Conservation (phyloP, 1,139 yeast species). For the Geotrichum histeridarum region DNA sequence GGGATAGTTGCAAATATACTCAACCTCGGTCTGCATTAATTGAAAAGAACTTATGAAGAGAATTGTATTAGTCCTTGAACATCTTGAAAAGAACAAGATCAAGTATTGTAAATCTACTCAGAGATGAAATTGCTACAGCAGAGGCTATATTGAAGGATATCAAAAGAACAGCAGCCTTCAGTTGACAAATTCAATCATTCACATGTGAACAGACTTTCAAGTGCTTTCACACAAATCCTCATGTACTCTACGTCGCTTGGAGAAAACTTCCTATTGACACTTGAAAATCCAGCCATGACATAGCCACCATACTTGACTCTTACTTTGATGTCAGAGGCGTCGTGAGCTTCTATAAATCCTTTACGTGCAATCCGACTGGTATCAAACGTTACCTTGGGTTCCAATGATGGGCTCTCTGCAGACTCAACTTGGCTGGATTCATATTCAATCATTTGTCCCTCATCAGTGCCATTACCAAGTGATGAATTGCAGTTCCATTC, state of each 20-base stretch:
- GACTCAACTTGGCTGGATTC: too few relatives aligned
- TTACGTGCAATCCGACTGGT: too few relatives aligned
- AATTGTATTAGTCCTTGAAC: neutral
- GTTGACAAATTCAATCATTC: neutral
- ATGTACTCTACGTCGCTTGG: constrained; percentile 48
- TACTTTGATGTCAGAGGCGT: constrained; percentile 37
- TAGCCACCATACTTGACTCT: constrained; percentile 55
- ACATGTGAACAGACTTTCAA: constrained; percentile 29
- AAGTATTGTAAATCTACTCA: too few relatives aligned
- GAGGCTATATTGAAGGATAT: neutral
- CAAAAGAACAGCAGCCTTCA: neutral
- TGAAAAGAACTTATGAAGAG: neutral
- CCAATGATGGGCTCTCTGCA: too few relatives aligned
- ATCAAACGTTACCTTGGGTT: too few relatives aligned
- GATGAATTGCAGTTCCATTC: too few relatives aligned
- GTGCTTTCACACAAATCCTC: constrained; percentile 33
- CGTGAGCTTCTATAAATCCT: too few relatives aligned
- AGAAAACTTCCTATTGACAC: constrained; percentile 36
- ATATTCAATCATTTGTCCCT: too few relatives aligned
- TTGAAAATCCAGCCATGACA: constrained; percentile 49
- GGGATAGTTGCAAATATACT: neutral
- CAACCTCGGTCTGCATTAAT: constrained; percentile 1
- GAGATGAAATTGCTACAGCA: neutral
- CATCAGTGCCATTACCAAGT: constrained; percentile 1
- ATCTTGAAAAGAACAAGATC: neutral